Conservation (phyloP, 164 flowering plant species). For the Vitis cinerea region DNA sequence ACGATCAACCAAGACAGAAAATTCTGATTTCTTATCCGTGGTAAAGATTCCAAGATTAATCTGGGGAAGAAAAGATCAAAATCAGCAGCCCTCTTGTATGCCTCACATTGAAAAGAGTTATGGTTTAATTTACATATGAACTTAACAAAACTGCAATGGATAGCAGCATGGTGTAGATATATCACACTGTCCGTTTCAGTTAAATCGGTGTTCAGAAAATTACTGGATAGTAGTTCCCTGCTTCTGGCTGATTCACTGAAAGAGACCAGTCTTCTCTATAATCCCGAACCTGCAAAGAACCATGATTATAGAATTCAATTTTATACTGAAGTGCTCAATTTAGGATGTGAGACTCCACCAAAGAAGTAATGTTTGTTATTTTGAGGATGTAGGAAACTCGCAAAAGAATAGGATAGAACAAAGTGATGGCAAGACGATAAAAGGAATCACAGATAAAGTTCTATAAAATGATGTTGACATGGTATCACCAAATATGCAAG, state of each 20-base stretch:
- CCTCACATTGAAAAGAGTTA: not conserved
- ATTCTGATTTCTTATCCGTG: conserved; percentile 55
- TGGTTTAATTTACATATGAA: not conserved
- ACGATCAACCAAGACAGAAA: conserved; percentile 89
- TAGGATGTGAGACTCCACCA: not conserved
- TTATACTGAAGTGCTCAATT: not conserved
- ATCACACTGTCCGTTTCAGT: not conserved
- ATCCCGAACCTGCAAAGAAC: conserved; percentile 65
- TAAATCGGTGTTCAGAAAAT: conserved; percentile 12
- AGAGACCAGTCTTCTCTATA: conserved; percentile 77
- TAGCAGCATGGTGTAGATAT: not conserved
- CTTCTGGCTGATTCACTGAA: conserved; percentile 71
- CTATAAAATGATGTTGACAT: no score
- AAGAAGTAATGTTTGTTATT: not conserved
- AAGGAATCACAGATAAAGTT: no score
- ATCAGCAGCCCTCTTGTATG: not conserved
- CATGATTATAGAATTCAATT: not conserved
- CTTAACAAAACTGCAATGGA: not conserved
- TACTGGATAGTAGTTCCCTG: conserved; percentile 96
- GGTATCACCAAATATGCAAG: no score
- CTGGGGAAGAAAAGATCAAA: conserved; percentile 33
- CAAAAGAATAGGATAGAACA: not conserved
- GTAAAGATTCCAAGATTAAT: conserved; percentile 76
- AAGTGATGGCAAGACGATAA: no score
- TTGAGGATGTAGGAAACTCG: not conserved